Base-by-base conservation (phyloP, 2,329 filamentous ascomycete genomes). In the Aspergillus novofumigatus region DNA sequence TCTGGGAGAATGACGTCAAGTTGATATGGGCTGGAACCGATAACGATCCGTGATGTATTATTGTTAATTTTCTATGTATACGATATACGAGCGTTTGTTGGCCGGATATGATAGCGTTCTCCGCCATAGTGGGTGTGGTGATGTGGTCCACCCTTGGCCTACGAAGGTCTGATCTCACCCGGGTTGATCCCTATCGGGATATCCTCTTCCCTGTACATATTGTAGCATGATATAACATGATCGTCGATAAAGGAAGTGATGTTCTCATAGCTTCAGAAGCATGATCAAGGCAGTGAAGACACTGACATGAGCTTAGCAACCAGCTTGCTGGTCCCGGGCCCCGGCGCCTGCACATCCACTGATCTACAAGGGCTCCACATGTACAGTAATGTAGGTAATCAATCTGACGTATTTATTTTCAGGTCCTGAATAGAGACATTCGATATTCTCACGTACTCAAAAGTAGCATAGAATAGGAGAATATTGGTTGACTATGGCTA, bases 1-100 rank as follows among this genome's bases (percentile, higher is more conserved):
- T 1, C 62, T 71, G 21, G 62, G 61, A 51, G 60, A 56, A 60
- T 59, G 49, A 35, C 38, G 47, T 41, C 49, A 51, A 23, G 26
- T 23, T 44, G n/a, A 9, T 6, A 23, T 32, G 20, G 41, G 26
- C 28, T 29, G n/a, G 44, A 26, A 23, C 45, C 21, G 20, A 42
- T 4, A 10, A n/a, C 7, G 4, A 29, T 21, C 14, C 4, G 1
- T 42, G 51, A n/a, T 45, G 41, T 25, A 29, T 42, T 6, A 44
- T 21, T 21, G 41, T 44, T n/a, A 4, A 21, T 21, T 44, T 42
- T 44, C n/a, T 44, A 29, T 29, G 28, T 29, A 11, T 29, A 42
- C 4, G 14, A n/a, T 42, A 21, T 20, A 17, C 41, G 4, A 42
- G 28, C 14, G 32, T 35, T 35, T 44, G 41, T 21, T 44, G n/a